Evolutionary conservation across 2,329 filamentous ascomycete species (phyloP), one percentile per base, ranked within the genome.

Genomic region (Trichocomaceae sp.): DNA sequence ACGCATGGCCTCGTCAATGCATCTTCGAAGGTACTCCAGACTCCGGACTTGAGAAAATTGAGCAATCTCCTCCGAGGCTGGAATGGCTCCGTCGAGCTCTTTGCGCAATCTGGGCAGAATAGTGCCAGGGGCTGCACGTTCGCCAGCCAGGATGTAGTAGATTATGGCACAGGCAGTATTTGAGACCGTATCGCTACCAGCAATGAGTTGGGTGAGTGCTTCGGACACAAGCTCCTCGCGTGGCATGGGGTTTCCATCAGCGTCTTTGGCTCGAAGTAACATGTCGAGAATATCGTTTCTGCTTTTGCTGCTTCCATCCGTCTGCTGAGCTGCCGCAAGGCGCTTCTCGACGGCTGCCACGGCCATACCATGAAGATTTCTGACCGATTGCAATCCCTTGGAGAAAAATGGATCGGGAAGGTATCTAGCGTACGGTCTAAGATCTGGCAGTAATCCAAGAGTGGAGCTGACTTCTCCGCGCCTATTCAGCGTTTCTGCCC

Each of bases 131-230:
- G 55, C 56, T 17, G 42, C 53, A 13, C 60, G 56, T 49, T 68
- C 67, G 8, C 45, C 45, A 47, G 45, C 45, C 26, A 47, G 45
- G 8, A 51, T 51, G 19, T 51, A 51, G 49, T 42, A 51, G 37
- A 51, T 51, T 41, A 51, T 33, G 10, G 49, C 35, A 51, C 49
- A 51, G 15, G 67, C 33, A 1, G 67, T 69, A 55, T 69, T 69
- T 19, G 63, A 66, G 6, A 66, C 64, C 3, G 67, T 70, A 42
- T 70, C 67, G n/a, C 63, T 66, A 7, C 67, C 67, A 15, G 67
- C 67, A n/a, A 70, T 69, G 1, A 70, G 56, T 46, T 68, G 61
- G 1, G 67, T 70, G 20, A 70, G 54, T 3, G 67, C 65, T 54
- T 70, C 67, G 7, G 67, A 66, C 13, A 62, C 61, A 7, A 70